Evolutionary conservation across 192 early-diverging fungal species (phyloP).

Genomic region (Mortierella hygrophila): DNA sequence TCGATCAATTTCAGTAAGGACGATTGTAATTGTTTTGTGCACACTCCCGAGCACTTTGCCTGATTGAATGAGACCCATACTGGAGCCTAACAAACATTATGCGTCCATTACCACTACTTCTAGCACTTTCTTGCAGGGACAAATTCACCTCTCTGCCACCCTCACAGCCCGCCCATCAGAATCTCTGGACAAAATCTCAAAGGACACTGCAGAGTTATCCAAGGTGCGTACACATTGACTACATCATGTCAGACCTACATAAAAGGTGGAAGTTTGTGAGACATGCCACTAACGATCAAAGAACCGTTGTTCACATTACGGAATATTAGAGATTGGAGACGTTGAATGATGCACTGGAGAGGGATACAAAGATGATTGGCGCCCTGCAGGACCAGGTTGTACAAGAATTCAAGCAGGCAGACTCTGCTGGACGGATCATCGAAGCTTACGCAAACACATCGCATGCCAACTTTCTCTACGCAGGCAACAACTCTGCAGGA

Average conservation of each 20-base stretch:
- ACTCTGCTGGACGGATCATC: slow-evolving; percentile 53
- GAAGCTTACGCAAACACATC: slow-evolving; percentile 49
- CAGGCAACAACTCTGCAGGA: slow-evolving; percentile 51
- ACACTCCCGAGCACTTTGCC: neutral
- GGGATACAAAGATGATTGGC: slow-evolving; percentile 42
- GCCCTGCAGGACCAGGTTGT: slow-evolving; percentile 41
- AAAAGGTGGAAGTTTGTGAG: neutral
- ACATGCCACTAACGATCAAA: neutral
- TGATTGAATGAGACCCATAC: neutral
- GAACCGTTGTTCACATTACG: neutral
- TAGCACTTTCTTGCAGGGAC: slow-evolving; percentile 44
- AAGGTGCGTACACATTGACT: slow-evolving; percentile 19
- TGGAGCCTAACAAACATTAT: neutral
- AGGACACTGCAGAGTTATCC: slow-evolving; percentile 42
- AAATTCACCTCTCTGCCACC: slow-evolving; percentile 46
- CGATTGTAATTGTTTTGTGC: neutral
- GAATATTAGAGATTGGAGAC: slow-evolving; percentile 33
- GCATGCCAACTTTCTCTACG: slow-evolving; percentile 49
- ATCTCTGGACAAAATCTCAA: slow-evolving; percentile 49
- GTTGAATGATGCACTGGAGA: slow-evolving; percentile 44
- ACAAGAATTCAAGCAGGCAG: slow-evolving; percentile 49
- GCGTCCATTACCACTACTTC: neutral
- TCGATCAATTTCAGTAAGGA: slow-evolving; percentile 54
- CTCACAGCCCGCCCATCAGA: slow-evolving; percentile 38
- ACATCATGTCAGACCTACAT: neutral